Evolutionary conservation across 495 filamentous ascomycete species (phyloP).

Genomic region (Rusavskia elegans): DNA sequence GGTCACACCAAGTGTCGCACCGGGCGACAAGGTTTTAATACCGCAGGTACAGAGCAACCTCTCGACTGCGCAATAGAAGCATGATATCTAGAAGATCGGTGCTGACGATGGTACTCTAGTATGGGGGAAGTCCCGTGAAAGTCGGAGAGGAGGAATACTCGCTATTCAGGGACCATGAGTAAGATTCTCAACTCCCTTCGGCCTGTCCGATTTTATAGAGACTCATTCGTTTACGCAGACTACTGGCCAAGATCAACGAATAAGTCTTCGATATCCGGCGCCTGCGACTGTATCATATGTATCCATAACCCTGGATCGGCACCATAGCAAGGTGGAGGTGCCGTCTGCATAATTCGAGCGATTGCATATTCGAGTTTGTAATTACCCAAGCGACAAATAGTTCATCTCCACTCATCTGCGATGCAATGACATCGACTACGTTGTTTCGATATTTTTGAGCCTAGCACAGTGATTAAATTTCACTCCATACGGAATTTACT

Average conservation of each 20-base stretch:
- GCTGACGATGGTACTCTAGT: conserved; percentile 40
- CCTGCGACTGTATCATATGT: conserved; percentile 12
- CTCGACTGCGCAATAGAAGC: background rate
- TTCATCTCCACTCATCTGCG: conserved; percentile 5
- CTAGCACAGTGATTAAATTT: too few relatives aligned
- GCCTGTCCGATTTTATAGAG: background rate
- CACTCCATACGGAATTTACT: too few relatives aligned
- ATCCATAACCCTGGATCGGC: background rate
- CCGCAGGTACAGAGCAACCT: conserved; percentile 54
- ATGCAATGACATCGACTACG: background rate
- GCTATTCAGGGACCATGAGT: conserved; percentile 96
- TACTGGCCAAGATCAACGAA: conserved; percentile 84
- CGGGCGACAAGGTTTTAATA: conserved; percentile 90
- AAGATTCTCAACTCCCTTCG: conserved; percentile 9
- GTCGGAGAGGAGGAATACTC: conserved; percentile 92
- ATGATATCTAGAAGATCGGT: background rate
- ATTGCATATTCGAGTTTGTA: conserved; percentile 10
- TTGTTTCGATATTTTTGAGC: too few relatives aligned
- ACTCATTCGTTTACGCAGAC: conserved; percentile 29
- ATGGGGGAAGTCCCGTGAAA: conserved; percentile 88
- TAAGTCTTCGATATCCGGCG: conserved; percentile 24
- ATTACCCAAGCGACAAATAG: conserved; percentile 2
- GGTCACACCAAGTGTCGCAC: conserved; percentile 58
- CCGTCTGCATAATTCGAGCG: conserved; percentile 9
- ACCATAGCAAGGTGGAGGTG: background rate